A percentile compares a stretch with the other conserved stretches of the same genome.
Conservation (phyloP, 208 protist genomes). For the Naegleria lovaniensis region DNA sequence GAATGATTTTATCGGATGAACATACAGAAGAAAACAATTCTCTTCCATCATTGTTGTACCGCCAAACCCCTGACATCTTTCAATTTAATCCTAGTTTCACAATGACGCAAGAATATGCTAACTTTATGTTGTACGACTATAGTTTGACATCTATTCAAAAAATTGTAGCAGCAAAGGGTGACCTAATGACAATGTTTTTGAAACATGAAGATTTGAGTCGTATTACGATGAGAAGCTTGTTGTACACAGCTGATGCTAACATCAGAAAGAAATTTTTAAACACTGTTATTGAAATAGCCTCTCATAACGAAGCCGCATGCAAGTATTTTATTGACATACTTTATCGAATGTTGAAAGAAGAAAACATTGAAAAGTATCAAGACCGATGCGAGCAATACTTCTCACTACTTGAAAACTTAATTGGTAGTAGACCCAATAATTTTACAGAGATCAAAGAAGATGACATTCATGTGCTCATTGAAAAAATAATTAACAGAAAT, state of each 20-base stretch:
- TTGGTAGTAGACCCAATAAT: background rate
- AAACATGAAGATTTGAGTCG: background rate
- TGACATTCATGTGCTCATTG: background rate
- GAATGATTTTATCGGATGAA: background rate
- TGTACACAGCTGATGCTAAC: background rate
- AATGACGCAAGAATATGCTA: background rate
- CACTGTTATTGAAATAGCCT: background rate
- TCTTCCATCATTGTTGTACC: background rate
- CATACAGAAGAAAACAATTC: background rate
- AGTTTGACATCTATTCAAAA: background rate
- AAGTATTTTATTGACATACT: background rate
- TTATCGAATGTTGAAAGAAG: background rate
- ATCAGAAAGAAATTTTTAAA: background rate
- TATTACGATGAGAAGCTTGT: background rate
- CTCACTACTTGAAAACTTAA: background rate
- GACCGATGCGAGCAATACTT: background rate
- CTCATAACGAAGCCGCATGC: background rate
- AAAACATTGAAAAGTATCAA: background rate
- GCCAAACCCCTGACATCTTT: background rate
- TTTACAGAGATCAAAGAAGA: background rate
- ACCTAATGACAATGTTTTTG: background rate
- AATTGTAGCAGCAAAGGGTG: background rate
- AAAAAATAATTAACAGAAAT: background rate
- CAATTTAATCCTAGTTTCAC: background rate
- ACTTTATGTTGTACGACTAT: background rate